Evolutionary conservation across 2,329 filamentous ascomycete species (phyloP), one percentile per base, ranked within the genome.

Genomic region (Sarocladium strictum): DNA sequence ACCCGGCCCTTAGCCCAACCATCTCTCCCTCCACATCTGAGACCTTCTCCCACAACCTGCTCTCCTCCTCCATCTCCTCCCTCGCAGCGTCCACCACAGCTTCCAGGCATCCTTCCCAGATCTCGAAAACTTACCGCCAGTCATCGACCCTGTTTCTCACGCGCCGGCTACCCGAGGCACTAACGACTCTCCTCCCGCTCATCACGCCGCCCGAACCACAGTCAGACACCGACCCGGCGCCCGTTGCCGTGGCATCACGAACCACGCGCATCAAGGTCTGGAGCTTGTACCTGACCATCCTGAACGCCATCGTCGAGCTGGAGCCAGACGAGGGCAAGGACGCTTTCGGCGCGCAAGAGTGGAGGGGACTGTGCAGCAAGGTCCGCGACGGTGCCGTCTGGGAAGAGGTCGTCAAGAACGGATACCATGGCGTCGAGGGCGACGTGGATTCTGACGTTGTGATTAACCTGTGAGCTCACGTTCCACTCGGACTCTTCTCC

Each of bases 381-480:
- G 92, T 96, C 23, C 84, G 92, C 58, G 90, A 95, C 56, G 94
- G 94, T 55, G 83, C 85, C 45, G 81, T 97, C n/a, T 99, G 94
- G 94, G 90, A 97, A 60, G 89, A 96, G 60, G 89, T 97, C 2
- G 87, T 95, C 55, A 80, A 82, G 61, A 85, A 90, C 65, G 93
- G 93, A 6, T 97, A 97, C 70, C 86, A 88, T 62, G 91, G 91
- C 24, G 78, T 86, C 51, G 93, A 97, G 70, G 91, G 89, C 17
- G 89, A 92, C 59, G 90, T 97, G 12, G 94, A 99, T 70, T 85
- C 90, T 1, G 94, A 99, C 64, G 93, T 99, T 7, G 90, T 99
- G 24, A 89, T 93, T 58, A 93, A 92, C 63, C 69, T 95, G 87
- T 91, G 72, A 72, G 84, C 70, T 29, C n/a, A n/a, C n/a, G 27